Percentiles rank a stretch among this genome's conserved stretches.
Evolutionary conservation across 2,329 filamentous ascomycete genomes (phyloP).

Genomic region (Aureobasidium sp.): DNA sequence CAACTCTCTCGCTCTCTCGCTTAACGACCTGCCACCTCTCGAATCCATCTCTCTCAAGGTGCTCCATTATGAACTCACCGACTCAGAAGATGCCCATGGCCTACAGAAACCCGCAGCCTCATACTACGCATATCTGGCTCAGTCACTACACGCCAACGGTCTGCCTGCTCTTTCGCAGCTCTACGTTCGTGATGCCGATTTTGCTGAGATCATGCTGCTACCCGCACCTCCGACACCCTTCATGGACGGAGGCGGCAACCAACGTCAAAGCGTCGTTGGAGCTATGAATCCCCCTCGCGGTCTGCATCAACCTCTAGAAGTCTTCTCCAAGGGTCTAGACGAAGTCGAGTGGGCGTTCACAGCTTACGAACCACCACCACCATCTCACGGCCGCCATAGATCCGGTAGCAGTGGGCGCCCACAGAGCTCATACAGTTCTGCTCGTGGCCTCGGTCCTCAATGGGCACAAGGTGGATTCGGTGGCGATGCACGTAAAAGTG

Average conservation of each 20-base stretch:
- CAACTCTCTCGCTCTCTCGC: slow-evolving; percentile 45
- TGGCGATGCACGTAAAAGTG: slow-evolving; percentile 50
- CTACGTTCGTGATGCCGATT: slow-evolving; percentile 77
- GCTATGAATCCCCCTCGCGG: slow-evolving; percentile 22
- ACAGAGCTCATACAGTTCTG: slow-evolving; percentile 37
- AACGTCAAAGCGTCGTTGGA: slow-evolving; percentile 1
- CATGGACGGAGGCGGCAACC: slow-evolving; percentile 24
- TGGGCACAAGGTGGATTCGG: slow-evolving; percentile 42
- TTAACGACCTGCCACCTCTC: slow-evolving; percentile 50
- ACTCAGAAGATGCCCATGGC: slow-evolving; percentile 51
- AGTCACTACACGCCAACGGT: slow-evolving; percentile 67
- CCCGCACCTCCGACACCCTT: slow-evolving; percentile 55
- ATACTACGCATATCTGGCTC: slow-evolving; percentile 80
- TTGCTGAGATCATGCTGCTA: slow-evolving; percentile 71
- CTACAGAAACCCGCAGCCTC: slow-evolving; percentile 44
- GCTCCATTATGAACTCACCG: slow-evolving; percentile 76
- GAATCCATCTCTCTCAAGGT: slow-evolving; percentile 60
- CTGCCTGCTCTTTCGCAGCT: slow-evolving; percentile 67
- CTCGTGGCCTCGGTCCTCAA: slow-evolving; percentile 43
- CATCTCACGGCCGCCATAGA: slow-evolving; percentile 31
- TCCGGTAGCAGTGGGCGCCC: slow-evolving; percentile 36
- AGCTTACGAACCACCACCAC: slow-evolving; percentile 44
- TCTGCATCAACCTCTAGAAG: slow-evolving; percentile 50
- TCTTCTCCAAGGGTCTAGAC: slow-evolving; percentile 59
- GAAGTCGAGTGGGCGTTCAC: slow-evolving; percentile 63